Conservation (phyloP, 495 filamentous ascomycete species). For the Trypethelium eluteriae region DNA sequence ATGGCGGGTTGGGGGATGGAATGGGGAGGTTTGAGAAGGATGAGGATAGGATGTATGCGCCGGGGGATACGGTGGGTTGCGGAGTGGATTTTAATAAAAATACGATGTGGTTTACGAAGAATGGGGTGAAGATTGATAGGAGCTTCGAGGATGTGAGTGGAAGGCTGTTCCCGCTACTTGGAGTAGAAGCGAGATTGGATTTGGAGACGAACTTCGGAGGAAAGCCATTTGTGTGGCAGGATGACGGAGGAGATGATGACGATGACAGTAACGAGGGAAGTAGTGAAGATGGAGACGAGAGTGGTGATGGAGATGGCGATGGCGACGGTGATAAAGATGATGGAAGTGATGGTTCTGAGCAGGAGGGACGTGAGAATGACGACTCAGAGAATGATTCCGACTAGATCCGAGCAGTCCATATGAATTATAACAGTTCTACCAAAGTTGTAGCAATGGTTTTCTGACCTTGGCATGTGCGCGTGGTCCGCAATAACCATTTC, state of each 20-base stretch:
- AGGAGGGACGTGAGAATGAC: not conserved
- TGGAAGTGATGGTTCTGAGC: not conserved
- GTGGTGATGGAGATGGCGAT: not conserved
- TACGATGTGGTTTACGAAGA: conserved; percentile 9
- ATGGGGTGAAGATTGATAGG: not conserved
- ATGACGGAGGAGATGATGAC: not conserved
- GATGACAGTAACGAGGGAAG: not conserved
- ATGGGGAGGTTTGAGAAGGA: not conserved
- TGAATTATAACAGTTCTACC: too few relatives aligned
- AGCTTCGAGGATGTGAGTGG: not conserved
- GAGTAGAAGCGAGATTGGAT: not conserved
- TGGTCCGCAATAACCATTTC: too few relatives aligned
- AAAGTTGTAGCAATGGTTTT: too few relatives aligned
- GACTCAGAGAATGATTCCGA: not conserved
- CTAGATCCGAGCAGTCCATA: too few relatives aligned
- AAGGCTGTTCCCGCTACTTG: not conserved
- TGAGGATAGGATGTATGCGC: not conserved
- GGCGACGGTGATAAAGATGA: not conserved
- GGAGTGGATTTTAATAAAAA: conserved; percentile 11
- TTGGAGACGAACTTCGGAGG: conserved; percentile 7
- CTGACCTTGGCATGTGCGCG: too few relatives aligned
- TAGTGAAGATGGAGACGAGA: not conserved
- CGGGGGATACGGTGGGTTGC: conserved; percentile 5
- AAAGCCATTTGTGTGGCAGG: conserved; percentile 6
- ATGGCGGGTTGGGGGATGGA: conserved; percentile 1